Base-by-base conservation (phyloP, 2,329 filamentous ascomycete species). In the Aspergillus melleus region DNA sequence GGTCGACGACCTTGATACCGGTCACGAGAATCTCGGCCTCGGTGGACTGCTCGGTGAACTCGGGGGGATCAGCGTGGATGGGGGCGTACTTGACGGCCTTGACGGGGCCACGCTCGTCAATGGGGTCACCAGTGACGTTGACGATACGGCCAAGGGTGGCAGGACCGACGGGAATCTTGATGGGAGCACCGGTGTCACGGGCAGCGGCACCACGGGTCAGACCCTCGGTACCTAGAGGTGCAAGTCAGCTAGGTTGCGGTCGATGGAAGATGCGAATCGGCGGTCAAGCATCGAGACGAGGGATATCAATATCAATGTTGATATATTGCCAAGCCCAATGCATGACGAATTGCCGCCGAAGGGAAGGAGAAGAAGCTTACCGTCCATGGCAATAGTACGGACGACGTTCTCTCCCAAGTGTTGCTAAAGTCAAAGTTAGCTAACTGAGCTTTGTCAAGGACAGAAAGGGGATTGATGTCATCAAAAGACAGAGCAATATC, bases 381-480 rank as follows among this genome's bases (percentile, higher is more conserved):
- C 95, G 84, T 99, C 95, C 95, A 99, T 99, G 83, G 95, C 95
- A 96, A 99, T 99, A 83, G 92, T 96, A 82, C 95, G 90, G 81
- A 99, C 95, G 79, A 97, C 91, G 86, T 92, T 96, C 86, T 99
- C 91, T 85, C 95, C 95, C 82, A 99, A 84, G 88, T 98, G 95
- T 97, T 99, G 95, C 92, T 97, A 74, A 70, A 60, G 14, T 39
- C 54, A n/a, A 9, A 26, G 65, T 70, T 68, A 74, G 67, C 64
- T 62, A 60, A 6, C 12, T 42, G 36, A 42, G 14, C 36, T 42
- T 29, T 29, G 6, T 8, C 8, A 16, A 42, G 16, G 16, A 42
- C 14, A n/a, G 2, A 16, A 16, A 36, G 14, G 14, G 19, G 57
- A 54, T 64, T 64, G 58, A 62, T 66, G 60, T 63, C 49, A 63